Base-by-base conservation (phyloP, 2,329 filamentous ascomycete species). In the Cladophialophora chaetospira region DNA sequence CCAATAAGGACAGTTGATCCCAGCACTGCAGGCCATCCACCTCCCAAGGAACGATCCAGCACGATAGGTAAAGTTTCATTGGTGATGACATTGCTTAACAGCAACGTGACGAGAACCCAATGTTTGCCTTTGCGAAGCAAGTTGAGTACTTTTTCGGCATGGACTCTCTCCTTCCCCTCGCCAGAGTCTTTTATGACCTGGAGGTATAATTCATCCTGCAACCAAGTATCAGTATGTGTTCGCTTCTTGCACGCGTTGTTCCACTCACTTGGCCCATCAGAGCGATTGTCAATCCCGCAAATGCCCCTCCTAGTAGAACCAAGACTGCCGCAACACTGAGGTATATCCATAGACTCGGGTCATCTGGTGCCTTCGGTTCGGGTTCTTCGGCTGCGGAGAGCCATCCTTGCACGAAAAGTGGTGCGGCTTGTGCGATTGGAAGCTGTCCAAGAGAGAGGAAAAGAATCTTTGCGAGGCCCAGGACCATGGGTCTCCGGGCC, bases 1-100 rank as follows among this genome's bases (percentile, higher is more conserved):
- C 91, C 92, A 73, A 99, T 97, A 61, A 97, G 77, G 11, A 95
- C 84, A 1, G 94, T 99, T 77, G 91, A 95, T 67, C 92, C 91
- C 50, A 97, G 81, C 19, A 97, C 91, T 60, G 94, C 94, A 60
- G 93, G 92, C 79, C 95, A 92, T 63, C 94, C 94, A 64, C 94
- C 94, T 26, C 94, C 94, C 15, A 99, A 83, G 55, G 91, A 96
- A 55, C 94, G 82, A 74, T 99, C 94, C 49, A 99, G 82, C 9
- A 99, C 90, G 61, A 99, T 96, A 25, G 94, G 94, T 11, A 97
- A 79, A 2, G 93, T 95, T 75, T 97, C 94, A 73, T 99, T 97
- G 64, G 95, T 96, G 67, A 99, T 95, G 69, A 99, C 94, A 72
- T 99, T 99, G 72, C 91, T 91, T 54, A 99, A 79, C 5, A 99